Evolutionary conservation across 2,329 filamentous ascomycete genomes (phyloP), one percentile per base, ranked within the genome.

Genomic region (Colletotrichum truncatum): DNA sequence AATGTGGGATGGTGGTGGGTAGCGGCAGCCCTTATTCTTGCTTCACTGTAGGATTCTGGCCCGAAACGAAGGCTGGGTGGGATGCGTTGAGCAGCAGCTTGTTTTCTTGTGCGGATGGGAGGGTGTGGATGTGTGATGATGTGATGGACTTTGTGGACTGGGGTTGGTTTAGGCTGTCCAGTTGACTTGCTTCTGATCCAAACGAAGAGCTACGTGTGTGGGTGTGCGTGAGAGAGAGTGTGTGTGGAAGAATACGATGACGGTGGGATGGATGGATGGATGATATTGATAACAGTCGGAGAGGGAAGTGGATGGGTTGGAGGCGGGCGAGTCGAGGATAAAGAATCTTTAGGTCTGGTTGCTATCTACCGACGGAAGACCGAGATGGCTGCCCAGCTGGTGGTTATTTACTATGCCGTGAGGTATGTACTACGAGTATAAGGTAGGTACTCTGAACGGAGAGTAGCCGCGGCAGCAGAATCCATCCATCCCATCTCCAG

Each of bases 41-140:
- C 49, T 51, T 38, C 45, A 52, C 39, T 26, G 49, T 36, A 32
- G 61, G 63, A 45, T 55, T 28, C 43, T 56, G 43, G 23, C 26
- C 56, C 51, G 25, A 59, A 66, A 55, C n/a, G 51, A 66, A 60
- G 54, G 65, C 55, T 67, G 65, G 61, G 25, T 43, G 25, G 34
- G 43, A 39, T 38, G 43, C 48, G 54, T 28, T 21, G 23, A 7
- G 38, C 57, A 52, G 62, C 59, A 55, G 41, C 53, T 16, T n/a
- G 23, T 28, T 32, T 48, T 57, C 32, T 54, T 23, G 64, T 32
- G 36, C 38, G 64, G 45, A 38, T 32, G 41, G 30, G 45, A 59
- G 59, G 54, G 55, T 65, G 64, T 57, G 54, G 41, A 48, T 26
- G 64, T 51, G 41, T 63, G 67, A 67, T 68, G 64, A 68, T 68